A percentile compares a stretch with the other conserved stretches of the same genome.
Evolutionary conservation across 129 eudicot species (phyloP).

Genomic region (Centaurea solstitialis): DNA sequence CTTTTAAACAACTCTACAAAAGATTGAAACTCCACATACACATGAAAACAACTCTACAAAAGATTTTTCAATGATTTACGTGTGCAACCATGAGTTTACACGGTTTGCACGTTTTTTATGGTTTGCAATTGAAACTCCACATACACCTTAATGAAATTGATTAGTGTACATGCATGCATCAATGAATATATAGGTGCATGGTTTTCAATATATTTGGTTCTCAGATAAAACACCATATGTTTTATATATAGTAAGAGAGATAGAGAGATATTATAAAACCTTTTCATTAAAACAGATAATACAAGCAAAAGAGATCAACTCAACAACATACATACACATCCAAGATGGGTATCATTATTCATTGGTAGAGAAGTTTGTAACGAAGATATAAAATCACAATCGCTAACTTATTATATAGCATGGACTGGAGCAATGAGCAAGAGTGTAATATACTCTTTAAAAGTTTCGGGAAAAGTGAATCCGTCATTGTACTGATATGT

Average conservation of each 20-base stretch:
- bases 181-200: too few species aligned
- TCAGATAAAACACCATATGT: too few species aligned
- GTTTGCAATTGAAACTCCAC: too few species aligned
- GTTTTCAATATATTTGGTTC: too few species aligned
- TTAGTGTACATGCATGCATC: too few species aligned
- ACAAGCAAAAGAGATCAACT: not conserved
- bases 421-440: not conserved
- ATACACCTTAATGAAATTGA: too few species aligned
- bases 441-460: slow-evolving; percentile 25
- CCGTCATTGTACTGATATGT: slow-evolving; percentile 19
- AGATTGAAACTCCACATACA: too few species aligned
- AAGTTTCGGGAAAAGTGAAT: slow-evolving; percentile 7
- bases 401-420: not conserved
- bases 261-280: not conserved
- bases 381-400: not conserved
- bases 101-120: too few species aligned
- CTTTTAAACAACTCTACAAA: too few species aligned
- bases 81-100: too few species aligned
- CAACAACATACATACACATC: not conserved
- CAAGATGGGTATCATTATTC: not conserved
- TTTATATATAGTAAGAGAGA: not conserved
- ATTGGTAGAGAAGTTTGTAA: not conserved
- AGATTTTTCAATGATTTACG: too few species aligned
- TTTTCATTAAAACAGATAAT: not conserved
- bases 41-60: too few species aligned